Conservation (phyloP, 176 grass and related monocot genomes). For the Cymbopogon citratus region DNA sequence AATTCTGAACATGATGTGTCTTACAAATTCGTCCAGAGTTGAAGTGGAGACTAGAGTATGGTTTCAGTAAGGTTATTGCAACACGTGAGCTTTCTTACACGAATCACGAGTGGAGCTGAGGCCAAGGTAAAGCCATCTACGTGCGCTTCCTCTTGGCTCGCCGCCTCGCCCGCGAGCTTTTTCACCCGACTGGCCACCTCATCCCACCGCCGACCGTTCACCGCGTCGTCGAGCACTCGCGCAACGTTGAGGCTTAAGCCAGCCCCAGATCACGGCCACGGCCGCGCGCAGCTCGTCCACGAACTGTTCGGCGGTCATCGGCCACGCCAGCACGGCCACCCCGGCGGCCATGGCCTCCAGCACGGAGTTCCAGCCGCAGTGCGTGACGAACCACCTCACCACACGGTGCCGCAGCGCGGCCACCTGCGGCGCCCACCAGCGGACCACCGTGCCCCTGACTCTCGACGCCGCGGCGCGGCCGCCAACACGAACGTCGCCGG, state of each 20-base stretch:
- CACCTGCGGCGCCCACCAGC: slow-evolving; percentile 2
- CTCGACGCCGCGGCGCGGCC: too few species aligned
- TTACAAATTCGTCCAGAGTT: background rate
- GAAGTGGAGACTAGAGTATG: background rate
- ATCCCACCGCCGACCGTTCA: background rate
- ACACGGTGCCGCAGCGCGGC: background rate
- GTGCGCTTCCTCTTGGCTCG: background rate
- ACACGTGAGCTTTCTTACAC: background rate
- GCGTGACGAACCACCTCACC: slow-evolving; percentile 44
- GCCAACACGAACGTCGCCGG: too few species aligned
- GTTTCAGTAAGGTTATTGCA: background rate
- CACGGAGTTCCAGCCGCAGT: slow-evolving; percentile 50
- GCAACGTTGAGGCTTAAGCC: background rate
- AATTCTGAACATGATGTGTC: background rate
- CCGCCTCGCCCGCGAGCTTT: background rate
- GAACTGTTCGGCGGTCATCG: background rate
- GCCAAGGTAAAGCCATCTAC: too few species aligned
- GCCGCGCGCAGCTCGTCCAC: background rate
- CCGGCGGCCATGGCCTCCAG: slow-evolving; percentile 8
- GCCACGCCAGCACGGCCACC: background rate
- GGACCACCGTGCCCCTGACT: too few species aligned
- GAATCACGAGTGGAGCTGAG: too few species aligned
- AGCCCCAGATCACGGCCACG: background rate
- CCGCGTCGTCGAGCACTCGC: background rate
- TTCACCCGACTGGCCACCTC: background rate